Percentiles rank a stretch among this genome's conserved stretches.
These are phyloP conservation scores for Martensiomyces pterosporus DNA, from an alignment of 192 early-diverging fungal species.

Conservation along the genomic window DNA sequence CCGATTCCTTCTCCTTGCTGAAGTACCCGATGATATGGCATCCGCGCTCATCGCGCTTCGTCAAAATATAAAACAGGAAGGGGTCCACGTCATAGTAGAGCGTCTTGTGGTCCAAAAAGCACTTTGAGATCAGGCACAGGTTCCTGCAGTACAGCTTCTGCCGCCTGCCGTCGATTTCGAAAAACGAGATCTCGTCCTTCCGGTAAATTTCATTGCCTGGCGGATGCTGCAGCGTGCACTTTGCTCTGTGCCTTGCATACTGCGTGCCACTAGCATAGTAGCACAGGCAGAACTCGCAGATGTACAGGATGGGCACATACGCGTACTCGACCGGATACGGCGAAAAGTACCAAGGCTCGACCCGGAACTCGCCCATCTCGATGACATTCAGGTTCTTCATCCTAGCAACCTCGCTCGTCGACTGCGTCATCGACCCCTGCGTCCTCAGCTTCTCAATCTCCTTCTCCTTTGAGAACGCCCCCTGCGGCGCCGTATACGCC, in stretches of 20 bases:
- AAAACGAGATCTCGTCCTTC: slow-evolving; percentile 86
- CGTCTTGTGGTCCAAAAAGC: slow-evolving; percentile 99
- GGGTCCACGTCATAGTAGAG: slow-evolving; percentile 98
- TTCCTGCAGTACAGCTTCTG: slow-evolving; percentile 94
- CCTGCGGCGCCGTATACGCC: slow-evolving; percentile 36
- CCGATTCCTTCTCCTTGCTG: slow-evolving; percentile 97
- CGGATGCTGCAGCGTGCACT: slow-evolving; percentile 90
- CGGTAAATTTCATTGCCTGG: slow-evolving; percentile 99
- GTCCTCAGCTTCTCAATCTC: slow-evolving; percentile 94
- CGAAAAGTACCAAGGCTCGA: slow-evolving; percentile 99
- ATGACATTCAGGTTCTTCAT: slow-evolving; percentile 94
- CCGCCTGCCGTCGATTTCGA: slow-evolving; percentile 95
- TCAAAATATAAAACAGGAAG: slow-evolving; percentile 97
- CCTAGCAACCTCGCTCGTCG: slow-evolving; percentile 84
- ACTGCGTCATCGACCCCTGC: slow-evolving; percentile 95
- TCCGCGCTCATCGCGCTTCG: slow-evolving; percentile 77
- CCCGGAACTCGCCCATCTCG: slow-evolving; percentile 85
- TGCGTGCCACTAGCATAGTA: slow-evolving; percentile 70
- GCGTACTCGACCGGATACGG: slow-evolving; percentile 91
- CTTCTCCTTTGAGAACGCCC: slow-evolving; percentile 83
- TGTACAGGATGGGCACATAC: slow-evolving; percentile 71
- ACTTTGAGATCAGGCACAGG: slow-evolving; percentile 91
- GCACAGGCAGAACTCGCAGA: slow-evolving; percentile 95
- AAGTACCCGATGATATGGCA: slow-evolving; percentile 96
- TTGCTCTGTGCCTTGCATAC: slow-evolving; percentile 76